A percentile compares a stretch with the other conserved stretches of the same genome.
Evolutionary conservation across 129 eudicot genomes (phyloP).

Genomic region (Lactuca sativa): DNA sequence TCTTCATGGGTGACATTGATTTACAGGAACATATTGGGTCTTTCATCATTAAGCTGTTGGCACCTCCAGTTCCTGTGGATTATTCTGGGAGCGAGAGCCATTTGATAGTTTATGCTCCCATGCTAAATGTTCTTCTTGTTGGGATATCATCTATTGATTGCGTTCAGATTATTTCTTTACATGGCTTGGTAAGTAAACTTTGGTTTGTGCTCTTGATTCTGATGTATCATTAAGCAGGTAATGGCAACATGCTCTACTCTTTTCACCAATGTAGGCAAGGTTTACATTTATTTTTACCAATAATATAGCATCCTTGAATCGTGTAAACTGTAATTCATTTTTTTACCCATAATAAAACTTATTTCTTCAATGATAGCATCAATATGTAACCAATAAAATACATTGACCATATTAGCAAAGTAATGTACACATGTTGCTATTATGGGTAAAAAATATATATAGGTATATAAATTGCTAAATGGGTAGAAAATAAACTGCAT

Average conservation of each 20-base stretch:
- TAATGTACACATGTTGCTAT: not conserved
- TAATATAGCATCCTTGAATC: too few species aligned
- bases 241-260: too few species aligned
- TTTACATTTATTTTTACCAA: too few species aligned
- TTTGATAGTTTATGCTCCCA: constrained; percentile 72
- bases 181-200: constrained; percentile 79
- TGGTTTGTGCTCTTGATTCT: not conserved
- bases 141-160: constrained; percentile 85
- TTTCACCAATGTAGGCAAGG: too few species aligned
- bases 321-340: too few species aligned
- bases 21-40: constrained; percentile 76
- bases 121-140: constrained; percentile 74
- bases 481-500: not conserved
- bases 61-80: constrained; percentile 77
- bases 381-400: too few species aligned
- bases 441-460: not conserved
- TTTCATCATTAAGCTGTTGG: constrained; percentile 67
- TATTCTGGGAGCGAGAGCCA: constrained; percentile 75
- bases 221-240: too few species aligned
- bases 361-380: too few species aligned
- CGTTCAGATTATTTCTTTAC: constrained; percentile 82
- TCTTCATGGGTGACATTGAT: constrained; percentile 17
- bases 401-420: too few species aligned
- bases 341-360: too few species aligned
- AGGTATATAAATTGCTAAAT: not conserved